These are phyloP conservation scores for Polyporus tsugae DNA, from an alignment of 1,284 basidiomycete genomes.

Conservation along the genomic window DNA sequence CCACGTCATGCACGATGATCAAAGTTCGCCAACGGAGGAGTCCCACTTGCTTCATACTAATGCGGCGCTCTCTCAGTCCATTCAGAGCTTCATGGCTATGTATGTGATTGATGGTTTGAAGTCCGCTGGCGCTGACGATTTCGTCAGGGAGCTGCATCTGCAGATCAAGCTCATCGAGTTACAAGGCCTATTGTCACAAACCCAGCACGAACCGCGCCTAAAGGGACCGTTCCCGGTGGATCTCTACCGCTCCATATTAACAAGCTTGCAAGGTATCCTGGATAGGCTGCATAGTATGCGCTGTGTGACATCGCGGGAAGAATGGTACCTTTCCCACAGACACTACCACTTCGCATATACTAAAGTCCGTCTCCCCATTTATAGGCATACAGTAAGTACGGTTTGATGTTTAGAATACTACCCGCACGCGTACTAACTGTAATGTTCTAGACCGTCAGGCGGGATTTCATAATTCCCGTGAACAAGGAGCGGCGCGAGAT, in stretches of 20 bases:
- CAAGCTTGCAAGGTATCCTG: constrained; percentile 88
- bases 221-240: constrained; percentile 91
- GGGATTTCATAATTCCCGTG: constrained; percentile 90
- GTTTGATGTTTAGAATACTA: not conserved
- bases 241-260: constrained; percentile 86
- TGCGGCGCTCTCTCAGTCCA: constrained; percentile 64
- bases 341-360: constrained; percentile 20
- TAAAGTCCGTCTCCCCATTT: constrained; percentile 11
- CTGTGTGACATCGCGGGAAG: constrained; percentile 91
- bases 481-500: constrained; percentile 89
- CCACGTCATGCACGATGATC: constrained; percentile 34
- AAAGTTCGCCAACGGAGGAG: constrained; percentile 44
- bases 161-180: constrained; percentile 90
- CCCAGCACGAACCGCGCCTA: constrained; percentile 91
- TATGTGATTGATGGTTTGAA: constrained; percentile 46
- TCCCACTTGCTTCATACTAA: constrained; percentile 48
- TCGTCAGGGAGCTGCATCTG: constrained; percentile 87
- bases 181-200: constrained; percentile 84
- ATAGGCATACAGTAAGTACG: constrained; percentile 70
- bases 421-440: constrained; percentile 8
- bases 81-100: constrained; percentile 92
- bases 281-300: constrained; percentile 95
- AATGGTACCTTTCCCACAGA: constrained; percentile 71
- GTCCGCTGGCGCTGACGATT: not conserved
- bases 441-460: constrained; percentile 69